These are phyloP conservation scores for Diaporthe velutina DNA, from an alignment of 2,329 filamentous ascomycete genomes.

Conservation along the genomic window DNA sequence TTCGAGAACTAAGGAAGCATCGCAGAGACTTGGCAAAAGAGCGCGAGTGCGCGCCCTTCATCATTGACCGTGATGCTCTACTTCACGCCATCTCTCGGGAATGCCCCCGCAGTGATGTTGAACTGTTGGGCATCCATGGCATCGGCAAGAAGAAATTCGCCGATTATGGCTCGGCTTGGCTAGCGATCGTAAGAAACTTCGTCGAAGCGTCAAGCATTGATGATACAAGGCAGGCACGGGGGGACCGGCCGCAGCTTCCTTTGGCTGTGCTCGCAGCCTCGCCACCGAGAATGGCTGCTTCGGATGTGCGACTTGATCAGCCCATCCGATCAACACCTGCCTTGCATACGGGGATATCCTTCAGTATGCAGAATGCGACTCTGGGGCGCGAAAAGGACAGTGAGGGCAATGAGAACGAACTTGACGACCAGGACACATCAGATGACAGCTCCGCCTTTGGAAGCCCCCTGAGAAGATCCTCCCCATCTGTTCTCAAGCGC, in stretches of 20 bases:
- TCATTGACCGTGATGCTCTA: slow-evolving; percentile 21
- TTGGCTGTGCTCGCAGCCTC: not conserved
- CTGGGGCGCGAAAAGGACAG: not conserved
- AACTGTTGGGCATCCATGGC: slow-evolving; percentile 23
- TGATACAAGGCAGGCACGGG: not conserved
- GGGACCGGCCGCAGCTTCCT: not conserved
- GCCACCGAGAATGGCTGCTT: not conserved
- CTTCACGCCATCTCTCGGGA: slow-evolving; percentile 21
- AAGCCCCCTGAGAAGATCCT: not conserved
- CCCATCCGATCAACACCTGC: not conserved
- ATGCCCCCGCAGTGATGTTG: slow-evolving; percentile 17
- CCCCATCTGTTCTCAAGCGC: slow-evolving; percentile 32
- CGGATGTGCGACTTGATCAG: not conserved
- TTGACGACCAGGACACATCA: not conserved
- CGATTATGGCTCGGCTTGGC: slow-evolving; percentile 31
- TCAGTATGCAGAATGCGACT: slow-evolving; percentile 7
- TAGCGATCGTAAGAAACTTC: slow-evolving; percentile 21
- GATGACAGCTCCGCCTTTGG: slow-evolving; percentile 27
- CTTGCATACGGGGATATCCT: slow-evolving; percentile 26
- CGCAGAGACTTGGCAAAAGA: slow-evolving; percentile 19
- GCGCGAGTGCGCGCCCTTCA: slow-evolving; percentile 22
- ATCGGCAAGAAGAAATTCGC: slow-evolving; percentile 22
- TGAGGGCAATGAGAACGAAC: not conserved
- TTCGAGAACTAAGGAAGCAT: slow-evolving; percentile 19
- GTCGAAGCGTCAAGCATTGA: not conserved